phyloP scores from a whole-genome alignment of 148 eudicot genomes.

The Selenicereus undatus region DNA sequence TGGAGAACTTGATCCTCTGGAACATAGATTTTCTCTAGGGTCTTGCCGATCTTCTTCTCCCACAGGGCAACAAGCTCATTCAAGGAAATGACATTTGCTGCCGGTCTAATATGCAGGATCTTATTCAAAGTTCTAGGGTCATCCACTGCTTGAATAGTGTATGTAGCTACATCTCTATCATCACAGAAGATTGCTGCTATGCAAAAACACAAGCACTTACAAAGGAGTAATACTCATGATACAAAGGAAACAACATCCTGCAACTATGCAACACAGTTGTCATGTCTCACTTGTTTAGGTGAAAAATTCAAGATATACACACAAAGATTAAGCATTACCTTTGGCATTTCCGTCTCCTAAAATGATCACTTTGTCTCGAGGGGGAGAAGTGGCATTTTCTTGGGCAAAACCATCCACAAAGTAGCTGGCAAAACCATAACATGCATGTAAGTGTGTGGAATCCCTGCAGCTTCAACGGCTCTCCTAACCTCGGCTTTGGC shows the following conservation, averaged over 20 bases:
- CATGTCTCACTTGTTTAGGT: too few relatives aligned
- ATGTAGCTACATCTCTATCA: slow-evolving; percentile 25
- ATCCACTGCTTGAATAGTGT: slow-evolving; percentile 20
- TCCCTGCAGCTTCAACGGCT: slow-evolving; percentile 51
- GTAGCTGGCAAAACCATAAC: slow-evolving; percentile 50
- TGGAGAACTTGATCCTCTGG: slow-evolving; percentile 26
- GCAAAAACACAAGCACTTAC: background rate
- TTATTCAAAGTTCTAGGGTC: slow-evolving; percentile 25
- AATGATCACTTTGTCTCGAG: slow-evolving; percentile 29
- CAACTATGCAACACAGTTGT: too few relatives aligned
- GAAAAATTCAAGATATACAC: too few relatives aligned
- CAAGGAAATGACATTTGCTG: slow-evolving; percentile 19
- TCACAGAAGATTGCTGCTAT: slow-evolving; percentile 11
- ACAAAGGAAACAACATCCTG: background rate
- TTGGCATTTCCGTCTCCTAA: slow-evolving; percentile 30
- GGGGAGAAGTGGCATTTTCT: slow-evolving; percentile 14
- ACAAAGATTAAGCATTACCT: slow-evolving; percentile 14
- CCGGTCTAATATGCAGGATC: slow-evolving; percentile 21
- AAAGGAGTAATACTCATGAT: background rate
- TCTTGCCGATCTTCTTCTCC: slow-evolving; percentile 32
- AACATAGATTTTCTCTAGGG: slow-evolving; percentile 21
- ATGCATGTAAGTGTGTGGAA: slow-evolving; percentile 54
- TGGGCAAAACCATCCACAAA: slow-evolving; percentile 26
- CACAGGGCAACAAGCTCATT: slow-evolving; percentile 27
- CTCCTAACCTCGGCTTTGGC: slow-evolving; percentile 45